Percentiles rank a stretch among this genome's conserved stretches.
Evolutionary conservation across 23 red algal genomes (phyloP).

Genomic region (Gracilaria domingensis): DNA sequence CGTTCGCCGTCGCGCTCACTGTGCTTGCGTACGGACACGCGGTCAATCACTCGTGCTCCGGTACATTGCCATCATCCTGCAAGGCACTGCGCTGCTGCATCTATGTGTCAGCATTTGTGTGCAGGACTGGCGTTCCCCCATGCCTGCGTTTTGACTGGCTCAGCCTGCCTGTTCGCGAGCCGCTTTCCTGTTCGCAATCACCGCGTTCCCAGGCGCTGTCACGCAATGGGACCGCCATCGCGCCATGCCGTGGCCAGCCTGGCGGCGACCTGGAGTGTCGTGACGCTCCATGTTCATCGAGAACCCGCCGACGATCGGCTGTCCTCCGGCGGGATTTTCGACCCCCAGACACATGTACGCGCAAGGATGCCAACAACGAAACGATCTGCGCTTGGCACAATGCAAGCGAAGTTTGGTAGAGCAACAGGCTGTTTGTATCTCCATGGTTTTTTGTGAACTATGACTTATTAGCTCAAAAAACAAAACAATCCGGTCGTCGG

Average conservation of each 20-base stretch:
- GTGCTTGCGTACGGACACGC: conserved; percentile 33
- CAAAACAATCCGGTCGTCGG: not conserved
- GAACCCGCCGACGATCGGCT: conserved; percentile 20
- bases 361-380: not conserved
- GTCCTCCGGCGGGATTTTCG: conserved; percentile 25
- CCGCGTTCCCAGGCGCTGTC: conserved; percentile 1
- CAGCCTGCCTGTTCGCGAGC: conserved; percentile 31
- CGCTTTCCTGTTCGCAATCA: conserved; percentile 40
- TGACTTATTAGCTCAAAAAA: not conserved
- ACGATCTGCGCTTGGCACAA: not conserved
- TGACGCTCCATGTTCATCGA: conserved; percentile 22
- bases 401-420: not conserved
- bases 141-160: conserved; percentile 31
- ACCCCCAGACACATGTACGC: conserved; percentile 1
- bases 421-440: not conserved
- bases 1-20: conserved; percentile 43
- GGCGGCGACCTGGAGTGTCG: not conserved
- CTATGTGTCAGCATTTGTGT: conserved; percentile 47
- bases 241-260: conserved; percentile 47
- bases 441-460: conserved; percentile 6
- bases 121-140: conserved; percentile 45
- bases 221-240: conserved; percentile 29
- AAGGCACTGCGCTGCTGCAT: conserved; percentile 29
- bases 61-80: not conserved
- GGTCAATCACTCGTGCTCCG: not conserved